Percentiles rank a stretch among this genome's conserved stretches.
Evolutionary conservation across 495 filamentous ascomycete species (phyloP).

Genomic region (Aspergillus affinis): DNA sequence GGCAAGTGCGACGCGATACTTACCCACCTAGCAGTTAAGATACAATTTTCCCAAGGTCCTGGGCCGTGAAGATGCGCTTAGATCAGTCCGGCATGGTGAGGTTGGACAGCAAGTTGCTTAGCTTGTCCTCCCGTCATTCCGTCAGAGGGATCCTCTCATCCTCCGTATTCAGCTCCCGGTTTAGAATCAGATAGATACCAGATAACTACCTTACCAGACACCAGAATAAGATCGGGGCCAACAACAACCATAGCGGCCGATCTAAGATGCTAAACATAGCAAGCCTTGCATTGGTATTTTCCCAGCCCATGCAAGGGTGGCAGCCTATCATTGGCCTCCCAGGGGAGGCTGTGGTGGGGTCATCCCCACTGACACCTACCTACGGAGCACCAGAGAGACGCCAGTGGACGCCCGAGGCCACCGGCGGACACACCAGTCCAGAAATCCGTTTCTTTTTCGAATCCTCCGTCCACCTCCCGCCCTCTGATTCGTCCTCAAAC

Average conservation of each 20-base stretch:
- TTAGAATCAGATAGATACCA: not conserved
- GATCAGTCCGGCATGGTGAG: not conserved
- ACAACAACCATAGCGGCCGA: conserved; percentile 19
- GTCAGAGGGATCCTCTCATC: not conserved
- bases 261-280: conserved; percentile 43
- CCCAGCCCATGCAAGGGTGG: conserved; percentile 32
- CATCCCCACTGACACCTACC: conserved; percentile 9
- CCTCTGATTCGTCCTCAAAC: conserved; percentile 12
- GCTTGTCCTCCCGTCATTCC: not conserved
- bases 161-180: not conserved
- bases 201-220: conserved; percentile 11
- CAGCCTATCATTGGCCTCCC: conserved; percentile 21
- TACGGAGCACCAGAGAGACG: not conserved
- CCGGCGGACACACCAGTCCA: not conserved
- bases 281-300: conserved; percentile 40
- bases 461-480: conserved; percentile 12
- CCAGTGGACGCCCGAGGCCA: too few species aligned
- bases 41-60: not conserved
- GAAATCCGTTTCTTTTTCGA: conserved; percentile 8
- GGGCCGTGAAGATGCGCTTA: not conserved
- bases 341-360: conserved; percentile 4
- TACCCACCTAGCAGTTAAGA: not conserved
- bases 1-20: not conserved
- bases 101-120: too few species aligned
- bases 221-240: conserved; percentile 1